Evolutionary conservation across 2,329 filamentous ascomycete species (phyloP).

Genomic region (Apiospora aurea): DNA sequence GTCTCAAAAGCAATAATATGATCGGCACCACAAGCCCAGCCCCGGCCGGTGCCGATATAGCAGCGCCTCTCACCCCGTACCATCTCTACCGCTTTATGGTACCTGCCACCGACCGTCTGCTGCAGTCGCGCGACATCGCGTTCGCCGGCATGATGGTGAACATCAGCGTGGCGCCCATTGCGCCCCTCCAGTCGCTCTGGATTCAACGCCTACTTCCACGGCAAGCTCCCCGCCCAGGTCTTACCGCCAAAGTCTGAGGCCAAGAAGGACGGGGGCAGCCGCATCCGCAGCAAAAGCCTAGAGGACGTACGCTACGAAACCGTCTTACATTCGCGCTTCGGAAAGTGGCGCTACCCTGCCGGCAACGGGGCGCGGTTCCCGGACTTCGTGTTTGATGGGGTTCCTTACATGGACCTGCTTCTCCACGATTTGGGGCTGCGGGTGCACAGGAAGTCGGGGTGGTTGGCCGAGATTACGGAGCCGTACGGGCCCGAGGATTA

Average conservation of each 20-base stretch:
- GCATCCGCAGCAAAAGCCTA: neutral
- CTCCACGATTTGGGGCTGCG: conserved; percentile 60
- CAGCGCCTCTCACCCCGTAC: conserved; percentile 40
- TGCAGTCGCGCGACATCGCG: conserved; percentile 51
- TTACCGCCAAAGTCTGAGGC: conserved; percentile 31
- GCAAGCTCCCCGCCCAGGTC: conserved; percentile 15
- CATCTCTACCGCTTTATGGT: conserved; percentile 55
- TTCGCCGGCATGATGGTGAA: conserved; percentile 56
- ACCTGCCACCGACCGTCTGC: conserved; percentile 45
- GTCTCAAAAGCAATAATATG: conserved; percentile 52
- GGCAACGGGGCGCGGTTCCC: conserved; percentile 58
- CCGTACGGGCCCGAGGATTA: conserved; percentile 57
- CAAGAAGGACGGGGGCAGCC: too few species aligned
- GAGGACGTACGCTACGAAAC: conserved; percentile 44
- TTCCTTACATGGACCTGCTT: conserved; percentile 65
- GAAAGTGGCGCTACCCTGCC: conserved; percentile 56
- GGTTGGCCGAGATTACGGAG: conserved; percentile 48
- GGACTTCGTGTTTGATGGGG: conserved; percentile 65
- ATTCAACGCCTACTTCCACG: conserved; percentile 63
- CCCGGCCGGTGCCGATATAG: neutral
- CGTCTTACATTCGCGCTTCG: conserved; percentile 59
- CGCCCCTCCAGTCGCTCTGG: conserved; percentile 60
- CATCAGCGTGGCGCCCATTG: conserved; percentile 50
- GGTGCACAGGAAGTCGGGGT: conserved; percentile 45
- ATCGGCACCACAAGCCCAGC: conserved; percentile 41